Conservation (phyloP, 2,329 filamentous ascomycete genomes). For the Trichoderma afroharzianum region DNA sequence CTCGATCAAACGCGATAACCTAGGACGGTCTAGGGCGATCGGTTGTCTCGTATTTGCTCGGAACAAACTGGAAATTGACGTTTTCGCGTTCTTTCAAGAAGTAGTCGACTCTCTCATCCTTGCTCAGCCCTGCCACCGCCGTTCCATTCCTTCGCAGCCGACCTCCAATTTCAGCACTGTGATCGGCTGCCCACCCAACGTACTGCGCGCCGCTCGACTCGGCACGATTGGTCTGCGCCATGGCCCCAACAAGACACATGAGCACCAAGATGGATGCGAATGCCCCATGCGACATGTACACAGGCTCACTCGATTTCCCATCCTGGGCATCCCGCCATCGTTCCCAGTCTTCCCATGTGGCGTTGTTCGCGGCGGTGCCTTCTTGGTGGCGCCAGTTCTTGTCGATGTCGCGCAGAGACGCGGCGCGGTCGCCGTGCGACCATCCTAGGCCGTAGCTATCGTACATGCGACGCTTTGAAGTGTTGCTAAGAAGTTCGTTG, state of each 20-base stretch:
- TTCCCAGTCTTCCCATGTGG: constrained; percentile 98
- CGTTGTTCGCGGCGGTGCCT: constrained; percentile 61
- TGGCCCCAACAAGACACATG: constrained; percentile 64
- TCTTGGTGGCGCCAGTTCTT: constrained; percentile 47
- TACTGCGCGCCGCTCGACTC: constrained; percentile 58
- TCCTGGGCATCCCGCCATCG: constrained; percentile 61
- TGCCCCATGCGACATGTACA: constrained; percentile 73
- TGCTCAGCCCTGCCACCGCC: constrained; percentile 49
- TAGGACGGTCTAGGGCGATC: constrained; percentile 13
- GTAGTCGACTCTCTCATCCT: constrained; percentile 67
- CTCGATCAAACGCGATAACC: background rate
- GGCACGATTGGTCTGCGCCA: constrained; percentile 69
- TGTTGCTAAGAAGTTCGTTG: constrained; percentile 82
- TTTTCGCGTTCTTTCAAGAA: constrained; percentile 73
- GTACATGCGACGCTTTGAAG: constrained; percentile 73
- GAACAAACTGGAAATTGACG: constrained; percentile 31
- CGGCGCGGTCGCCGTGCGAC: constrained; percentile 53
- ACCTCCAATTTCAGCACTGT: constrained; percentile 62
- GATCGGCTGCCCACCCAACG: constrained; percentile 62
- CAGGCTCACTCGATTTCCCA: constrained; percentile 48
- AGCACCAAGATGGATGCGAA: constrained; percentile 69
- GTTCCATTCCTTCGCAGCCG: constrained; percentile 52
- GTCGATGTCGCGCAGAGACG: constrained; percentile 46
- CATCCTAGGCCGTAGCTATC: constrained; percentile 81
- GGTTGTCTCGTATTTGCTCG: constrained; percentile 26